phyloP scores from a whole-genome alignment of 2,329 filamentous ascomycete genomes.

The Cercospora zeina region DNA sequence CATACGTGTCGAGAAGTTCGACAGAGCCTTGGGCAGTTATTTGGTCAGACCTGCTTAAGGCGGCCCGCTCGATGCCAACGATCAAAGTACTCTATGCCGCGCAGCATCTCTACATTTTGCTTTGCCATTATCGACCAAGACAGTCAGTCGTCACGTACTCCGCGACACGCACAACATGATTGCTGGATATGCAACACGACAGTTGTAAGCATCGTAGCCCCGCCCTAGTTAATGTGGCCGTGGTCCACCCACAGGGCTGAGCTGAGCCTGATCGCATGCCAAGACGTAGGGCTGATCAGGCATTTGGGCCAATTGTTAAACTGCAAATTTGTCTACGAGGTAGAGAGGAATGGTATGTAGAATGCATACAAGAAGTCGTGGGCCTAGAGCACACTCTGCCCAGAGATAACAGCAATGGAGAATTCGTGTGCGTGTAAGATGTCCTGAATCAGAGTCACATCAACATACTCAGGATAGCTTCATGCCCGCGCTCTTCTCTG shows the following conservation, averaged over 20 bases:
- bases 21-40: constrained; percentile 58
- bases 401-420: not conserved
- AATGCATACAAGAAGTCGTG: not conserved
- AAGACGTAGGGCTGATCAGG: constrained; percentile 4
- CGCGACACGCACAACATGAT: too few relatives aligned
- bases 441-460: not conserved
- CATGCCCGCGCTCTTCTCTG: constrained; percentile 3
- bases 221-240: too few relatives aligned
- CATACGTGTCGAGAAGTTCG: constrained; percentile 90
- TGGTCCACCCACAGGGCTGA: constrained; percentile 6
- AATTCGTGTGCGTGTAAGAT: not conserved
- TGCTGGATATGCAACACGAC: not conserved
- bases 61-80: not conserved
- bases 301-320: not conserved
- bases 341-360: not conserved
- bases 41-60: constrained; percentile 38
- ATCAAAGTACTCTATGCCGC: not conserved
- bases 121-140: not conserved
- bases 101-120: not conserved
- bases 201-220: not conserved
- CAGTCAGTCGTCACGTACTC: not conserved
- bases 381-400: not conserved
- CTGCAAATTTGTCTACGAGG: not conserved
- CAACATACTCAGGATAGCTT: not conserved
- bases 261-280: constrained; percentile 3